These are phyloP conservation scores for Hypoxylon sp. DNA, from an alignment of 2,329 filamentous ascomycete genomes.

Conservation along the genomic window DNA sequence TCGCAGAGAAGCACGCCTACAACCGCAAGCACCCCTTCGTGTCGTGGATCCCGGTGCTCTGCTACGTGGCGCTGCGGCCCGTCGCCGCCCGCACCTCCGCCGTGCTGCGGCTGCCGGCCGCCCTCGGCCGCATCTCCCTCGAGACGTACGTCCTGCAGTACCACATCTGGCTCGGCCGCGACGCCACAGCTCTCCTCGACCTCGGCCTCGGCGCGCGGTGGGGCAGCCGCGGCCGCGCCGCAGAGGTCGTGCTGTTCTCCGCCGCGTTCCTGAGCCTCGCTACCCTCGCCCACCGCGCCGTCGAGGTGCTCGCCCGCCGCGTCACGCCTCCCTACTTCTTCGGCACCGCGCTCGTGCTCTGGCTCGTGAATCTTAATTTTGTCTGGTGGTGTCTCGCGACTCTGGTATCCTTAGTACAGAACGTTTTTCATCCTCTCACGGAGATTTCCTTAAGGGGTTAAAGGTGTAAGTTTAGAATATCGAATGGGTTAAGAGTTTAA, in stretches of 20 bases:
- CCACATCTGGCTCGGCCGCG: constrained; percentile 68
- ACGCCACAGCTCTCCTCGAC: constrained; percentile 60
- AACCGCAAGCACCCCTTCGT: constrained; percentile 61
- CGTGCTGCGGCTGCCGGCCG: constrained; percentile 56
- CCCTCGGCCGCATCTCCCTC: constrained; percentile 63
- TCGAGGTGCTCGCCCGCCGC: constrained; percentile 31
- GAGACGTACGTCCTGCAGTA: constrained; percentile 68
- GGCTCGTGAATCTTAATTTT: constrained; percentile 39
- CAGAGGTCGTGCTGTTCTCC: constrained; percentile 42
- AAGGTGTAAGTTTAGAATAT: too few species aligned
- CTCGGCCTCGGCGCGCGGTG: constrained; percentile 22
- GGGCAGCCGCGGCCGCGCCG: constrained; percentile 27
- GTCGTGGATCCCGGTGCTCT: constrained; percentile 61
- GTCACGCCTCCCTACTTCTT: constrained; percentile 31
- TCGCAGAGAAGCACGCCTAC: constrained; percentile 51
- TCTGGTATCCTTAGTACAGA: too few species aligned
- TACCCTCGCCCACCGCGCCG: constrained; percentile 35
- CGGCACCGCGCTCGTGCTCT: constrained; percentile 33
- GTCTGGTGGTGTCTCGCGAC: constrained; percentile 18
- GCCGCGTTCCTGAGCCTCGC: constrained; percentile 40
- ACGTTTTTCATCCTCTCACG: too few species aligned
- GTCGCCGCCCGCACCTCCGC: constrained; percentile 50
- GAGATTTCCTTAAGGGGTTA: too few species aligned
- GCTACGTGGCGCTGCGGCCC: constrained; percentile 62
- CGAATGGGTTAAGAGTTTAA: too few species aligned